Base-by-base conservation (phyloP, 164 flowering plant genomes). In the Aristolochia contorta region DNA sequence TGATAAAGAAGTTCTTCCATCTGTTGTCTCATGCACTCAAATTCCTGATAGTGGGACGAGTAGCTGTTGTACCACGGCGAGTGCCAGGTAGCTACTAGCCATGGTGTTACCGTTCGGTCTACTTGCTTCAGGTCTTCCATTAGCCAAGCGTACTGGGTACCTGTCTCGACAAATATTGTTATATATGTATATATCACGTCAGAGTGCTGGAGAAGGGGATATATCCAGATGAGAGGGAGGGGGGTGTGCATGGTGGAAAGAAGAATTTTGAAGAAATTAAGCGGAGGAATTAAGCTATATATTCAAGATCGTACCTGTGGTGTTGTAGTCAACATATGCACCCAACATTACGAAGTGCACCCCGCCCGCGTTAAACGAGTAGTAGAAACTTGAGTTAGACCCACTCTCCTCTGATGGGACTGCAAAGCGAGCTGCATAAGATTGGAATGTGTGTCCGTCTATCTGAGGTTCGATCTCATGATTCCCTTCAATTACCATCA, bases 61-160 rank as follows among this genome's bases (percentile, higher is more conserved):
- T 88, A 91, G 72, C 94, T 91, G 56, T 84, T 91, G 57, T 91
- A 91, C 97, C 97, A 91, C 27, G 97, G 97, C 12, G 97, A 71
- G 74, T 91, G 97, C 97, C 94, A 88, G 25, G 94, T 81, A 65
- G 96, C 96, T 51, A 91, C 85, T 37, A 91, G 69, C 97, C 97
- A 91, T 30, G 96, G 97, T 18, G 92, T 91, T 53, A 76, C 73
- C 10, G 24, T 56, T 2, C 92, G 79, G 65, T 86, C 79, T 13
- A 88, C 62, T 58, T 58, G 56, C 33, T 51, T 54, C 16, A 91
- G 69, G 71, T 91, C 92, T 49, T 81, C 56, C 65, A 66, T 68
- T 24, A 88, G 84, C 97, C 97, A 91, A 59, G 80, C 71, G 73
- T 77, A 86, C 67, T 91, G 96, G 59, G 79, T 74, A 71, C 89